These are phyloP conservation scores for Arabidopsis suecica DNA, from an alignment of 345 rosid genomes.

Conservation along the genomic window DNA sequence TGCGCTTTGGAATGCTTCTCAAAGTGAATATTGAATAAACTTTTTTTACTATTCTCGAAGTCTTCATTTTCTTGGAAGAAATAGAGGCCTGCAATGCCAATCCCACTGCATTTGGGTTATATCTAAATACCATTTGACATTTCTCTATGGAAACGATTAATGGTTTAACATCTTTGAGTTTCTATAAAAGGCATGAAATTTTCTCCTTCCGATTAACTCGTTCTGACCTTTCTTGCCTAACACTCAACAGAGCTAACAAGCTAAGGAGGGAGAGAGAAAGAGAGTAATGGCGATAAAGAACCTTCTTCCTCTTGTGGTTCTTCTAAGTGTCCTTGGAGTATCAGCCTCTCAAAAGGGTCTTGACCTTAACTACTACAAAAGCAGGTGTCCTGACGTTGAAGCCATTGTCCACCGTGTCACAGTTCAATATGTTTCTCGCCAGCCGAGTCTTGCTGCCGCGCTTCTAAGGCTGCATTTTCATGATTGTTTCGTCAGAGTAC, in stretches of 20 bases:
- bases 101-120: conserved; percentile 24
- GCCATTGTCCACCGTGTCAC: conserved; percentile 39
- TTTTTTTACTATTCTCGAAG: too few relatives aligned
- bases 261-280: not conserved
- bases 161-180: conserved; percentile 18
- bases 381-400: conserved; percentile 51
- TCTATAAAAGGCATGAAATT: conserved; percentile 42
- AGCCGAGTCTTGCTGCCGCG: conserved; percentile 54
- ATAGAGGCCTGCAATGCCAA: too few relatives aligned
- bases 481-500: conserved; percentile 61
- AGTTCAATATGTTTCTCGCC: conserved; percentile 38
- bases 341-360: conserved; percentile 15
- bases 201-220: not conserved
- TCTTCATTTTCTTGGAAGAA: too few relatives aligned
- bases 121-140: conserved; percentile 19
- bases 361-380: conserved; percentile 44
- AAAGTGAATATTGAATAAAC: not conserved
- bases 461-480: conserved; percentile 61
- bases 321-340: conserved; percentile 46
- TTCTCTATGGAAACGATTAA: not conserved
- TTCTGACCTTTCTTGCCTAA: conserved; percentile 1
- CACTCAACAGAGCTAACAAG: too few relatives aligned
- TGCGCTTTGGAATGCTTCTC: too few relatives aligned
- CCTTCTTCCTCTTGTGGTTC: conserved; percentile 40
- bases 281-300: conserved; percentile 48